Base-by-base conservation (phyloP, 805 yeast species). In the Lachancea nothofagi region DNA sequence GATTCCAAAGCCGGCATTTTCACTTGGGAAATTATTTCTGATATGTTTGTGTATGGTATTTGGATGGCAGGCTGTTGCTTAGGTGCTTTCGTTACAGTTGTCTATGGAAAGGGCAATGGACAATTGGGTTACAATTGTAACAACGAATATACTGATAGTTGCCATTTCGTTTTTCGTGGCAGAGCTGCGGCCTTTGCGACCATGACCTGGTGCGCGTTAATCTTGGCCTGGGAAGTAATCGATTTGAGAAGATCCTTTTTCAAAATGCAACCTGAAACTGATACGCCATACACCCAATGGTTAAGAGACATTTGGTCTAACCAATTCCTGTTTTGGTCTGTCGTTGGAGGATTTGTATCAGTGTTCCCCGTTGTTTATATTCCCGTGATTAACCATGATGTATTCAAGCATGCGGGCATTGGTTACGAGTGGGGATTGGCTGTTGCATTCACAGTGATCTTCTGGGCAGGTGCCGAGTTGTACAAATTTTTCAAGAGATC, bases 321-420 rank as follows among this genome's bases (percentile, higher is more conserved):
- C 62, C 76, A 82, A 60, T 78, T 86, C 47, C 67, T 86, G 54
- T 82, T 85, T 67, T 84, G 89, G 88, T 83, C 95, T 1, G 75
- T 86, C 33, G 56, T 81, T 25, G 65, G 74, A 37, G 96, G 93
- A 2, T 74, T 82, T 45, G 60, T 73, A 10, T 71, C 86, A 2
- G 79, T 83, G 3, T 80, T 86, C 73, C 95, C 95, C 30, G 82
- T 84, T 14, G 77, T 85, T 27, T 85, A 85, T 62, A 86, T 86
- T 47, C 95, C 96, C 5, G 94, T 83, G n/a, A 84, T 86, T 55
- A 86, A 86, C 60, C 65, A 70, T 32, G 72, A 74, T 46, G 95
- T 86, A 7, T 86, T 86, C 58, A 66, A 80, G 50, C 95, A 86
- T 60, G 67, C 61, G 22, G 76, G 79, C 6, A 83, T 85, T 47